phyloP scores from a whole-genome alignment of 352 stramenopile genomes.

The Plasmopara halstedii region DNA sequence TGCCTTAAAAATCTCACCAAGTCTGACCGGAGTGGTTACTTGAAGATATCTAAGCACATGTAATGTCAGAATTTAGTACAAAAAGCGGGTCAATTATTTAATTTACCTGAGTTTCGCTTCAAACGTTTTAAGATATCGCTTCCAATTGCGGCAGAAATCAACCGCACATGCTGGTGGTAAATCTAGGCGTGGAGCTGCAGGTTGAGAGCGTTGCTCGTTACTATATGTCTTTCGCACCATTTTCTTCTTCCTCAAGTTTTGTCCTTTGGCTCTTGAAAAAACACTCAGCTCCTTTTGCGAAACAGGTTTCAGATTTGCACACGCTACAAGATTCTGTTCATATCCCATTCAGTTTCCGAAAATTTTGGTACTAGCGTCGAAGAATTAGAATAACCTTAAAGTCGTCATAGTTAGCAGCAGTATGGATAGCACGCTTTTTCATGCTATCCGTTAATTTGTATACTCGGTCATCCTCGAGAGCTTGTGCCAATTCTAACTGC shows the following conservation, averaged over 20 bases:
- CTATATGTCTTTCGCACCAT: constrained; percentile 18
- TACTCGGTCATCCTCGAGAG: constrained; percentile 71
- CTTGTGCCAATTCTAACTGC: constrained; percentile 59
- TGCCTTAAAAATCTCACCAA: constrained; percentile 47
- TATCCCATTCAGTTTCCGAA: background rate
- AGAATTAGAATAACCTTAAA: constrained; percentile 48
- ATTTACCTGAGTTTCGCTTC: constrained; percentile 45
- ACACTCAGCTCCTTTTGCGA: constrained; percentile 60
- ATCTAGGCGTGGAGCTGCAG: constrained; percentile 15
- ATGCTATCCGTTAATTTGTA: constrained; percentile 82
- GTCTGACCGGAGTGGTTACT: constrained; percentile 34
- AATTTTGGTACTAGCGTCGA: background rate
- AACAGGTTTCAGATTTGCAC: constrained; percentile 76
- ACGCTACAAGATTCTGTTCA: constrained; percentile 72
- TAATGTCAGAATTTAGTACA: background rate
- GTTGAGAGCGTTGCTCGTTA: constrained; percentile 18
- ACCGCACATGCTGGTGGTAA: constrained; percentile 32
- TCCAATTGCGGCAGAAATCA: constrained; percentile 70
- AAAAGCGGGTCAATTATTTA: background rate
- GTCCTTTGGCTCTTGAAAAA: constrained; percentile 38
- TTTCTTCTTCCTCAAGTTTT: constrained; percentile 43
- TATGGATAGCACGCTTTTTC: constrained; percentile 87
- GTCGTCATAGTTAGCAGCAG: constrained; percentile 75
- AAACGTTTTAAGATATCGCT: constrained; percentile 44
- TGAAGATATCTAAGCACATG: constrained; percentile 42